phyloP scores from a whole-genome alignment of 2,329 filamentous ascomycete genomes.

The Bipolaris sorokiniana region DNA sequence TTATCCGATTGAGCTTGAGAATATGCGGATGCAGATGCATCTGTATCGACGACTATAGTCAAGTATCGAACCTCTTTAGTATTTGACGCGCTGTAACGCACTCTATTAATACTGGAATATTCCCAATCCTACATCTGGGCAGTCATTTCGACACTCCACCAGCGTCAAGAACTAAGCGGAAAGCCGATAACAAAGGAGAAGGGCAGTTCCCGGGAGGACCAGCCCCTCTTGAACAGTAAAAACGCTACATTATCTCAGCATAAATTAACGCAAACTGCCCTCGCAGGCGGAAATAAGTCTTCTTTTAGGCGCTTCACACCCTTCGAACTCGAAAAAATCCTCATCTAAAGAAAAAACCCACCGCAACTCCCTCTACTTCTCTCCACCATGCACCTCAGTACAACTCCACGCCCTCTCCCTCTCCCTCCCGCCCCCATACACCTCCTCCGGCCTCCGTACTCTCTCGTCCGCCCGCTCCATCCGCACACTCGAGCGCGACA shows the following conservation, averaged over 20 bases:
- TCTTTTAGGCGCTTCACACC: not conserved
- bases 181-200: not conserved
- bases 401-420: conserved; percentile 27
- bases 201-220: not conserved
- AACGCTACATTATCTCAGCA: too few species aligned
- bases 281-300: not conserved
- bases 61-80: not conserved
- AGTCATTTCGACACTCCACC: not conserved
- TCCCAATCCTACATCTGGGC: not conserved
- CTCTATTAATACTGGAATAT: not conserved
- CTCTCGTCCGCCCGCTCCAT: conserved; percentile 20
- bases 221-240: too few species aligned
- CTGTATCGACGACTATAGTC: conserved; percentile 61
- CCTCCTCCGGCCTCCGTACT: conserved; percentile 17
- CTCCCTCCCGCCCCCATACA: conserved; percentile 12
- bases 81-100: not conserved
- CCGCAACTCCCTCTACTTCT: conserved; percentile 2
- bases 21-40: conserved; percentile 95
- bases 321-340: not conserved
- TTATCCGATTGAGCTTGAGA: conserved; percentile 87
- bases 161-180: not conserved
- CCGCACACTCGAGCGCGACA: conserved; percentile 28
- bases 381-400: conserved; percentile 24
- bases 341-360: not conserved
- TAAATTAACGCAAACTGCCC: too few species aligned